Conservation (phyloP, 345 rosid species). For the Carallia brachiata region DNA sequence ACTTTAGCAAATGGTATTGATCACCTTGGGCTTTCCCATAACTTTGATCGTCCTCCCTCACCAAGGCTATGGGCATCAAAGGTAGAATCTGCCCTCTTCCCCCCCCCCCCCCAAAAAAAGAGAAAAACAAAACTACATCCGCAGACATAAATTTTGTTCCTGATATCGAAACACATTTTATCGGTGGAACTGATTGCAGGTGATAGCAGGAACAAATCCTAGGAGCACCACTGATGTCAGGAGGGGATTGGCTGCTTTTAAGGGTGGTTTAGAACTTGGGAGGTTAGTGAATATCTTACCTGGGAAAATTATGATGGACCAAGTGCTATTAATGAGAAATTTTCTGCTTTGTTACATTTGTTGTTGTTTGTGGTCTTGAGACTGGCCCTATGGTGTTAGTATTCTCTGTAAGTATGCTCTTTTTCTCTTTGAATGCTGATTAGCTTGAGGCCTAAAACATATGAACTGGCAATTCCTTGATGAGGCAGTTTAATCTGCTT, state of each 20-base stretch:
- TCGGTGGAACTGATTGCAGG: slow-evolving; percentile 33
- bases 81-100: slow-evolving; percentile 40
- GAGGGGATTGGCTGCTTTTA: slow-evolving; percentile 53
- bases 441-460: background rate
- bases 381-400: background rate
- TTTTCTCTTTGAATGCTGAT: background rate
- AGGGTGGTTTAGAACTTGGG: slow-evolving; percentile 61
- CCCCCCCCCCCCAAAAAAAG: background rate
- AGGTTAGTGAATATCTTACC: slow-evolving; percentile 44
- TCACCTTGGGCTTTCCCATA: slow-evolving; percentile 45
- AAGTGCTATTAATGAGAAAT: too few relatives aligned
- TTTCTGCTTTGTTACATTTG: too few relatives aligned
- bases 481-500: background rate
- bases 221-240: slow-evolving; percentile 45
- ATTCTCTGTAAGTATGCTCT: background rate
- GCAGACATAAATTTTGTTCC: background rate
- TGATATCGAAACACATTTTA: background rate
- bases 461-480: background rate
- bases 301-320: too few relatives aligned
- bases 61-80: slow-evolving; percentile 61
- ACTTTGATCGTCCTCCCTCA: slow-evolving; percentile 42
- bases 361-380: too few relatives aligned
- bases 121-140: background rate
- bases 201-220: slow-evolving; percentile 36
- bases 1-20: slow-evolving; percentile 33